phyloP scores from a whole-genome alignment of 768 basidiomycete species.

The Lentinula aciculospora region DNA sequence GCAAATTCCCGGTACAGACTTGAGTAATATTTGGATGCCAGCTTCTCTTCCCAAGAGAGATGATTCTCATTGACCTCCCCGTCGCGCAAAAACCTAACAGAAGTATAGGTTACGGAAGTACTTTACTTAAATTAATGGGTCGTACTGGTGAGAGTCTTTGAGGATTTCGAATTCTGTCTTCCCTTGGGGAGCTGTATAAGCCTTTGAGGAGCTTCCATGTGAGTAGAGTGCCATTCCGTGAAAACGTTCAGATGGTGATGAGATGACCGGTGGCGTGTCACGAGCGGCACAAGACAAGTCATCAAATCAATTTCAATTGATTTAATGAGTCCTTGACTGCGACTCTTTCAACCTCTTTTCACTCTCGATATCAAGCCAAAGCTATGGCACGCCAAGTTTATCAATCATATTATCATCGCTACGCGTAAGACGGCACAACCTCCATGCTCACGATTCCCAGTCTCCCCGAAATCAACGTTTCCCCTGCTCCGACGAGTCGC shows the following conservation, averaged over 20 bases:
- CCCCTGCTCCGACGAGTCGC: too few species aligned
- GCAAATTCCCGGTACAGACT: slow-evolving; percentile 90
- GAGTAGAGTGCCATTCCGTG: slow-evolving; percentile 31
- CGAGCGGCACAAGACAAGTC: too few species aligned
- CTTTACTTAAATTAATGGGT: not conserved
- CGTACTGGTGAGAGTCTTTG: slow-evolving; percentile 64
- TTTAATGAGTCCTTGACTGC: too few species aligned
- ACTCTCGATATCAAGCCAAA: too few species aligned
- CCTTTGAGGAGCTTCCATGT: slow-evolving; percentile 24
- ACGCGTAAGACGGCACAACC: too few species aligned
- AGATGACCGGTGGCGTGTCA: not conserved
- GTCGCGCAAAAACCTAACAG: slow-evolving; percentile 69
- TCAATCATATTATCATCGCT: too few species aligned
- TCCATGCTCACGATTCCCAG: too few species aligned
- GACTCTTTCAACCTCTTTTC: too few species aligned
- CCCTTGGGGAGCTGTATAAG: slow-evolving; percentile 3
- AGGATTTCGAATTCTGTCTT: slow-evolving; percentile 70
- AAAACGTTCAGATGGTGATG: not conserved
- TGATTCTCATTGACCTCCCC: slow-evolving; percentile 37
- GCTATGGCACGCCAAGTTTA: too few species aligned
- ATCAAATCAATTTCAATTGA: too few species aligned
- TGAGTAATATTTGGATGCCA: slow-evolving; percentile 86
- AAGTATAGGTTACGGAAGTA: slow-evolving; percentile 1
- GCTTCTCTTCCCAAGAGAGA: slow-evolving; percentile 72
- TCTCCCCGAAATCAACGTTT: too few species aligned